Evolutionary conservation across 75 land plant genomes (phyloP).

Genomic region (Chamaecyparis obtusa): DNA sequence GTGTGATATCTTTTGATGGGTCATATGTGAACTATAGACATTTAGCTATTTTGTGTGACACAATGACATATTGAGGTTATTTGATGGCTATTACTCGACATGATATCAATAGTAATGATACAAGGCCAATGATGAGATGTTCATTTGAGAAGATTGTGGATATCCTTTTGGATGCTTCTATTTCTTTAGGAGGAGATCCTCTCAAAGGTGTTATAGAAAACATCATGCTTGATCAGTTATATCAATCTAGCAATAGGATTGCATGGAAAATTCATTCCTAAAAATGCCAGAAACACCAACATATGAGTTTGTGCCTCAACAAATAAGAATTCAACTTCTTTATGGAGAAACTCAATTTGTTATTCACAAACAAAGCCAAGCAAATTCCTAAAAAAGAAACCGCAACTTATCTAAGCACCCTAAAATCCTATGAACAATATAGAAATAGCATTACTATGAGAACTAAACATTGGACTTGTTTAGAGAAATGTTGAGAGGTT

Average conservation of each 20-base stretch:
- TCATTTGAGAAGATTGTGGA: conserved; percentile 99
- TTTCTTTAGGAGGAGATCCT: conserved; percentile 81
- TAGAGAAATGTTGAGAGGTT: neutral
- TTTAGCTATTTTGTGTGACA: conserved; percentile 89
- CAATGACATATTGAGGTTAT: conserved; percentile 95
- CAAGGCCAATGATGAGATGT: conserved; percentile 96
- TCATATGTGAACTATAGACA: conserved; percentile 98
- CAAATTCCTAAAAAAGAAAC: too few species aligned
- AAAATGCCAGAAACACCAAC: too few species aligned
- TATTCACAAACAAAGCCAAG: too few species aligned
- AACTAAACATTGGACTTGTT: too few species aligned
- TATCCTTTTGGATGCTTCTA: conserved; percentile 94
- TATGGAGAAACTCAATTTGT: too few species aligned
- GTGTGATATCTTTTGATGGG: conserved; percentile 93
- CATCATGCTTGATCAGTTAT: conserved; percentile 94
- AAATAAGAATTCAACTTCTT: too few species aligned
- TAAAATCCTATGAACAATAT: too few species aligned
- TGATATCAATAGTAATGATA: conserved; percentile 93
- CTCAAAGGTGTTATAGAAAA: conserved; percentile 95
- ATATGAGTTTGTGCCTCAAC: too few species aligned
- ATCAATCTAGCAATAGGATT: too few species aligned
- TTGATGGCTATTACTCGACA: conserved; percentile 97
- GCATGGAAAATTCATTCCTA: too few species aligned
- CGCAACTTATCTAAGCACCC: too few species aligned
- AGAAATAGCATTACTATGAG: too few species aligned